Percentiles rank a stretch among this genome's conserved stretches.
phyloP scores from a whole-genome alignment of 352 stramenopile genomes.

The Globisporangium barbulae region DNA sequence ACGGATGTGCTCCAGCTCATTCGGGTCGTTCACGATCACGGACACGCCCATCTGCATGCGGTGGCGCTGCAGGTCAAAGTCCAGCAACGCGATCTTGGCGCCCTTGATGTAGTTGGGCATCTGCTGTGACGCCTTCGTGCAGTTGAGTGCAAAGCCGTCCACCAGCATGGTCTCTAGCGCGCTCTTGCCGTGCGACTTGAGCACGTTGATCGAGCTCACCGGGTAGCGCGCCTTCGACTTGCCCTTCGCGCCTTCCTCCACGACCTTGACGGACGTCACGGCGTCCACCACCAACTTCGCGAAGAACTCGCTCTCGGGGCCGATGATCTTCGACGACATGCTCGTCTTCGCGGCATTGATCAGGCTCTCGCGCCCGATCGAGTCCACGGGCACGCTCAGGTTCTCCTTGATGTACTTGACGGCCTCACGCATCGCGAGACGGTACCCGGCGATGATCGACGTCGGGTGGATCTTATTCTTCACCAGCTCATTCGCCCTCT shows the following conservation, averaged over 20 bases:
- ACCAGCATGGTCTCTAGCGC: conserved; percentile 90
- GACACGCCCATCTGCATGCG: conserved; percentile 97
- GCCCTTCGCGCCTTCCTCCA: conserved; percentile 78
- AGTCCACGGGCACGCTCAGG: conserved; percentile 94
- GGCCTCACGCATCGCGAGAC: conserved; percentile 97
- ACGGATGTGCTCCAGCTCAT: conserved; percentile 97
- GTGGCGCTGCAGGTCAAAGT: conserved; percentile 99
- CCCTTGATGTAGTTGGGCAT: conserved; percentile 96
- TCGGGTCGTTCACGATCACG: conserved; percentile 91
- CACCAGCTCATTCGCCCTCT: conserved; percentile 95
- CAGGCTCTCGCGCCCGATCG: conserved; percentile 93
- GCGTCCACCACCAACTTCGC: conserved; percentile 97
- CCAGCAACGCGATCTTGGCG: conserved; percentile 96
- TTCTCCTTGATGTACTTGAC: conserved; percentile 99
- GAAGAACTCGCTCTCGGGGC: conserved; percentile 97
- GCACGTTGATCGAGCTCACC: conserved; percentile 97
- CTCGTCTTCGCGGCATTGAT: conserved; percentile 97
- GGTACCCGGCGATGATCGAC: conserved; percentile 98
- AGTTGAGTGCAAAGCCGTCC: conserved; percentile 97
- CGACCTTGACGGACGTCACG: conserved; percentile 95
- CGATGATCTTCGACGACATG: conserved; percentile 99
- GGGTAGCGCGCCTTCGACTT: conserved; percentile 93
- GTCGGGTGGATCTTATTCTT: conserved; percentile 99
- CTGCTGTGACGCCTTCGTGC: conserved; percentile 94
- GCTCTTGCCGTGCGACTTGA: conserved; percentile 95